A percentile compares a stretch with the other conserved stretches of the same genome.
These are phyloP conservation scores for Solanum phureja DNA, from an alignment of 257 asterid genomes.

Conservation along the genomic window DNA sequence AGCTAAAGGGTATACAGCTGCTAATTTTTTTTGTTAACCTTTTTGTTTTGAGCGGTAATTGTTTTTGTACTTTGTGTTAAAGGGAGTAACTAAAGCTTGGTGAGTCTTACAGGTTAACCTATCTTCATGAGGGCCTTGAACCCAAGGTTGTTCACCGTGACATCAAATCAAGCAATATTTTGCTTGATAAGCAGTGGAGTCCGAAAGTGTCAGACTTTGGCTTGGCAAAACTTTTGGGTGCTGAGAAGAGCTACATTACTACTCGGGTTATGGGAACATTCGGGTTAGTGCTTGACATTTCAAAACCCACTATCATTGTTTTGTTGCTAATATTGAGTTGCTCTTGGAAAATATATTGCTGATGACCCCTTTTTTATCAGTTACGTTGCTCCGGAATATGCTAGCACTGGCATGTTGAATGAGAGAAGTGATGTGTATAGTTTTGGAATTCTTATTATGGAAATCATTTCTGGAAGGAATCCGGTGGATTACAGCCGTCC, in stretches of 20 bases:
- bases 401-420: conserved; percentile 89
- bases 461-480: conserved; percentile 68
- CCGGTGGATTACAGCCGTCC: conserved; percentile 90
- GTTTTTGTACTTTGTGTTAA: neutral
- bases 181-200: conserved; percentile 66
- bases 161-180: conserved; percentile 81
- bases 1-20: conserved; percentile 65
- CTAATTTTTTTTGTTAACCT: neutral
- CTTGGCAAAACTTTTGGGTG: conserved; percentile 75
- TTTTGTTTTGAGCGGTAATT: neutral
- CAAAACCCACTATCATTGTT: neutral
- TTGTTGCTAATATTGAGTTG: neutral
- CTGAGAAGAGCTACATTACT: conserved; percentile 70
- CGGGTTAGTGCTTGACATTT: conserved; percentile 47
- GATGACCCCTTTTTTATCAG: conserved; percentile 18
- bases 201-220: conserved; percentile 88
- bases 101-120: conserved; percentile 45
- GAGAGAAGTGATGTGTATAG: conserved; percentile 88
- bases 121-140: conserved; percentile 87
- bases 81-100: conserved; percentile 1
- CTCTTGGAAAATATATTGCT: neutral
- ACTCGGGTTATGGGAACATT: conserved; percentile 97
- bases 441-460: conserved; percentile 88
- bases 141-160: conserved; percentile 96
- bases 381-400: conserved; percentile 91